phyloP scores from a whole-genome alignment of 768 basidiomycete species.

The Boletus rex-veris region DNA sequence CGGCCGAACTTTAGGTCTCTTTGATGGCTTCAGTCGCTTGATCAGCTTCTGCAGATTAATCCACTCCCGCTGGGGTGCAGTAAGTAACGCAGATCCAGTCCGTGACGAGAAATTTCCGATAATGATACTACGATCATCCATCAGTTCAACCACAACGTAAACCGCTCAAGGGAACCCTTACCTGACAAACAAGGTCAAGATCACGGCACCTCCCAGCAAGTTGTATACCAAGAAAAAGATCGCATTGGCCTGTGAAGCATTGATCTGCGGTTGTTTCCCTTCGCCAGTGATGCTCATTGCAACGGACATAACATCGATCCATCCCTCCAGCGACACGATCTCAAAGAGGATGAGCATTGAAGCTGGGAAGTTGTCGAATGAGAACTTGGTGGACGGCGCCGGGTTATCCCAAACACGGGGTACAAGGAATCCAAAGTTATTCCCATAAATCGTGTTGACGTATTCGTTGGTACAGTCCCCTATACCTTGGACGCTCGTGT shows the following conservation, averaged over 20 bases:
- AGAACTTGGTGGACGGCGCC: slow-evolving; percentile 78
- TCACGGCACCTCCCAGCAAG: slow-evolving; percentile 84
- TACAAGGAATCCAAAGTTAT: slow-evolving; percentile 63
- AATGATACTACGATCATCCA: slow-evolving; percentile 65
- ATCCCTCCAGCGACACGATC: slow-evolving; percentile 95
- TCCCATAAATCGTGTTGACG: slow-evolving; percentile 54
- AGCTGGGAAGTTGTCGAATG: slow-evolving; percentile 81
- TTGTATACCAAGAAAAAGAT: slow-evolving; percentile 93
- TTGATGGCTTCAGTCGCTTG: slow-evolving; percentile 83
- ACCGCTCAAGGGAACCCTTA: slow-evolving; percentile 31
- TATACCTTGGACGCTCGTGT: slow-evolving; percentile 49
- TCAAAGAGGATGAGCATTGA: slow-evolving; percentile 92
- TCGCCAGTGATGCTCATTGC: slow-evolving; percentile 73
- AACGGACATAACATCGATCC: slow-evolving; percentile 86
- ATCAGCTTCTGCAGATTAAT: slow-evolving; percentile 89
- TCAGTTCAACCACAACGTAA: slow-evolving; percentile 6
- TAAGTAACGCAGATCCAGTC: slow-evolving; percentile 83
- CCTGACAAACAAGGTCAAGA: slow-evolving; percentile 90
- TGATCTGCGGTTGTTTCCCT: slow-evolving; percentile 65
- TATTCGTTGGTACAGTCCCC: slow-evolving; percentile 74
- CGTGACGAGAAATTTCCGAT: slow-evolving; percentile 88
- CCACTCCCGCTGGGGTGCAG: slow-evolving; percentile 88
- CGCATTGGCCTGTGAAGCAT: slow-evolving; percentile 76
- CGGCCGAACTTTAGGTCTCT: slow-evolving; percentile 66
- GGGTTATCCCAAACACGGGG: slow-evolving; percentile 92